Evolutionary conservation across 2,329 filamentous ascomycete genomes (phyloP), one percentile per base, ranked within the genome.

Genomic region (Pseudocercospora ulei): DNA sequence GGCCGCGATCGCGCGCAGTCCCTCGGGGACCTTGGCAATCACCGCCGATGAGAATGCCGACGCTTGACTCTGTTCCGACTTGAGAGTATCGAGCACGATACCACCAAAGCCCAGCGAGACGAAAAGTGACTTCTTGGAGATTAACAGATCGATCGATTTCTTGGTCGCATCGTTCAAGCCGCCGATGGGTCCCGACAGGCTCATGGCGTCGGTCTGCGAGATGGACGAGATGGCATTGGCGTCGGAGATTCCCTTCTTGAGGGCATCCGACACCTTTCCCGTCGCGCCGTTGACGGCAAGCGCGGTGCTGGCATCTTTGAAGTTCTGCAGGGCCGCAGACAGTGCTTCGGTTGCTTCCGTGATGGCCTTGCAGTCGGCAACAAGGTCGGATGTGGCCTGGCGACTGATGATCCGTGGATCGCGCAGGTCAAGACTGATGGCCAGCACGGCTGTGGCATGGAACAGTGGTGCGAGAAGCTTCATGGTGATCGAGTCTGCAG

Each of bases 171-270:
- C 34, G 12, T 38, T 38, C 20, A 44, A 18, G 31, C 36, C 33
- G 14, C 38, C 30, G 20, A 44, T 39, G 12, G 41, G 41, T 13
- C 35, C 35, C n/a, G 41, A 33, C 2, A 44, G 37, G 11, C 24
- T 31, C 19, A 38, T 17, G 22, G 41, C 41, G 29, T 44, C 41
- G 12, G 38, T 28, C 13, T 39, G 38, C 4, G 31, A 36, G 7
- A 44, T 34, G n/a, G 36, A 36, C 13, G 30, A 31, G 18, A 44
- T 17, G 23, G 31, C 41, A 33, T 37, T 39, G 37, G 31, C 41
- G 35, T 39, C 36, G 3, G 37, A 39, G n/a, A 31, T 44, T 11
- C 36, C 41, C 13, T 38, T 28, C 26, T 37, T 44, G 31, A 44
- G 36, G 8, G 41, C 41, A 31, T 39, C 31, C 17, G 38, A 27